Percentiles rank a stretch among this genome's conserved stretches.
Evolutionary conservation across 805 yeast species (phyloP).

Genomic region (Lipomyces starkeyi): DNA sequence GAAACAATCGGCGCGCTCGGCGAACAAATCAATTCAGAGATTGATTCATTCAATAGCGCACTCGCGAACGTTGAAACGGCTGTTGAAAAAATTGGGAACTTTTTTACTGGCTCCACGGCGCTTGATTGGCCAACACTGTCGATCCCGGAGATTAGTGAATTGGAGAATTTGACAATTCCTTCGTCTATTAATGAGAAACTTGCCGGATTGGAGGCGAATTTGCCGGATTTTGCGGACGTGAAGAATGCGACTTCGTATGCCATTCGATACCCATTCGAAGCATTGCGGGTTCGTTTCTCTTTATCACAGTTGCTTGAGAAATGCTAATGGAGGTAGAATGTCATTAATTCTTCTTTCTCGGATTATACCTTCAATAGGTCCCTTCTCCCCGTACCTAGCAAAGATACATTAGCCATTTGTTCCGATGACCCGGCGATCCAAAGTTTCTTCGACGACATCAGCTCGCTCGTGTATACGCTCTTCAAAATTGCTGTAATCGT

Average conservation of each 20-base stretch:
- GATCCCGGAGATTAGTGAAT: constrained; percentile 57
- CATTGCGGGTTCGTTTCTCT: constrained; percentile 42
- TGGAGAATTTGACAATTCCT: constrained; percentile 70
- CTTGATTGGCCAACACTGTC: constrained; percentile 46
- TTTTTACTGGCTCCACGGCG: constrained; percentile 57
- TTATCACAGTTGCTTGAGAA: background rate
- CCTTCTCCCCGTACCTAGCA: constrained; percentile 53
- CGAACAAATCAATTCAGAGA: constrained; percentile 67
- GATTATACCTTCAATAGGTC: constrained; percentile 44
- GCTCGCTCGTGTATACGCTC: constrained; percentile 46
- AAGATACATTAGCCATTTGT: constrained; percentile 49
- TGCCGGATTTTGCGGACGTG: constrained; percentile 72
- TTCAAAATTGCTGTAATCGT: constrained; percentile 51
- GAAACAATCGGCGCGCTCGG: constrained; percentile 61
- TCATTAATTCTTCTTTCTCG: constrained; percentile 23
- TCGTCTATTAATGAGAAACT: constrained; percentile 64
- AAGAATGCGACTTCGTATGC: constrained; percentile 61
- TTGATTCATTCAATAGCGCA: constrained; percentile 62
- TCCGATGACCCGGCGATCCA: constrained; percentile 46
- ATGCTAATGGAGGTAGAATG: constrained; percentile 1
- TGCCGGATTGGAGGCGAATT: constrained; percentile 54
- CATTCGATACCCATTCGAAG: constrained; percentile 65
- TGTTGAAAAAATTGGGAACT: constrained; percentile 58
- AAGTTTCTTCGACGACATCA: constrained; percentile 48
- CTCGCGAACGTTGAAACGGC: constrained; percentile 62